These are phyloP conservation scores for Singerocomus rubriflavus DNA, from an alignment of 1,284 basidiomycete genomes.

Conservation along the genomic window DNA sequence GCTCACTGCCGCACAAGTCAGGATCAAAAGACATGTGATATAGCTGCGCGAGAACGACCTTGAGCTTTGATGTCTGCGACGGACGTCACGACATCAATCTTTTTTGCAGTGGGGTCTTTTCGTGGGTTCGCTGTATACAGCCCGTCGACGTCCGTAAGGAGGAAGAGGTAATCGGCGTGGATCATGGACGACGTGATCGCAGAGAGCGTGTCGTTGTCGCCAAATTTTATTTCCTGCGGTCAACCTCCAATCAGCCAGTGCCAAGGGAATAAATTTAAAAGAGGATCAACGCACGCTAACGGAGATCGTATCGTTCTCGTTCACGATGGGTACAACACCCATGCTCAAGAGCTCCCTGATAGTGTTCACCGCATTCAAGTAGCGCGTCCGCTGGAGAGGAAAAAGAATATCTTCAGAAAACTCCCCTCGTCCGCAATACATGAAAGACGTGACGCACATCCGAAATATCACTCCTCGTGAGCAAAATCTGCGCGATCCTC, in stretches of 20 bases:
- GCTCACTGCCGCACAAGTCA: conserved; percentile 56
- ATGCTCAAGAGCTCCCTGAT: conserved; percentile 84
- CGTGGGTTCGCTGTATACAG: conserved; percentile 95
- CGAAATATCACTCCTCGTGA: conserved; percentile 95
- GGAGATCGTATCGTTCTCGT: conserved; percentile 95
- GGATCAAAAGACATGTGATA: neutral
- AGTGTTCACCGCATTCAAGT: conserved; percentile 93
- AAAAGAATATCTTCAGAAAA: conserved; percentile 3
- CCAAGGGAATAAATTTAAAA: neutral
- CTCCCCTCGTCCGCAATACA: no score
- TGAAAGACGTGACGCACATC: conserved; percentile 63
- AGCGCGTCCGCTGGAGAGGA: conserved; percentile 73
- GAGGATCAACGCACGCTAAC: conserved; percentile 71
- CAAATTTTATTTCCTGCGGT: conserved; percentile 95
- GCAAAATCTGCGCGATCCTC: conserved; percentile 91
- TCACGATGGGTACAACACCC: conserved; percentile 93
- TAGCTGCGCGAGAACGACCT: conserved; percentile 47
- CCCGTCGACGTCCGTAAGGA: conserved; percentile 96
- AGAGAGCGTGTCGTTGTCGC: conserved; percentile 97
- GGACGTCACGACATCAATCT: conserved; percentile 81
- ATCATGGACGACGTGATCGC: conserved; percentile 97
- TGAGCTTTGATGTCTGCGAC: conserved; percentile 78
- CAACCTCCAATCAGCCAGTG: conserved; percentile 3
- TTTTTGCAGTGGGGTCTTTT: conserved; percentile 79
- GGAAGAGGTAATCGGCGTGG: conserved; percentile 95